Percentiles rank a stretch among this genome's conserved stretches.
These are phyloP conservation scores for Euphrasia confusa DNA, from an alignment of 257 asterid species.

Conservation along the genomic window DNA sequence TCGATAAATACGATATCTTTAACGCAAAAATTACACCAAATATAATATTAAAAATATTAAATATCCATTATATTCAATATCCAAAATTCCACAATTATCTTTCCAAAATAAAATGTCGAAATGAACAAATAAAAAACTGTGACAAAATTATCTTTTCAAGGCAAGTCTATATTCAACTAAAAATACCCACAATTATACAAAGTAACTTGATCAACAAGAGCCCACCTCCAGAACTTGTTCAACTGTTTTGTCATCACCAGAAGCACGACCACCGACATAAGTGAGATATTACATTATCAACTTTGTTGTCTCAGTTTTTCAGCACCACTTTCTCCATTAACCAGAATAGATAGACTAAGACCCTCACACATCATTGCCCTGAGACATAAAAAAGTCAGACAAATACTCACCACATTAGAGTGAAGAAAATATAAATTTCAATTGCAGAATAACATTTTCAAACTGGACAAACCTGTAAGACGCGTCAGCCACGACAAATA, in stretches of 20 bases:
- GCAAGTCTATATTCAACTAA: slow-evolving; percentile 2
- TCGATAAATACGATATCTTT: too few species aligned
- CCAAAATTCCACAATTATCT: too few species aligned
- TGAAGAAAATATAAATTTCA: slow-evolving; percentile 20
- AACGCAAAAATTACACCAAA: too few species aligned
- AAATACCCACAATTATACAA: not conserved
- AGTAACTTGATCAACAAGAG: slow-evolving; percentile 17
- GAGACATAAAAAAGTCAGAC: slow-evolving; percentile 28
- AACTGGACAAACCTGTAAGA: slow-evolving; percentile 73
- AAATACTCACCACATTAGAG: slow-evolving; percentile 25
- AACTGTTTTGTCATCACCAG: slow-evolving; percentile 77
- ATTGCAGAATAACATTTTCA: slow-evolving; percentile 24
- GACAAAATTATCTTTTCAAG: too few species aligned
- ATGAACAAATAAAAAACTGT: too few species aligned
- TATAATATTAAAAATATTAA: too few species aligned
- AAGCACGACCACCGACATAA: slow-evolving; percentile 94
- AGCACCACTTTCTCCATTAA: slow-evolving; percentile 99
- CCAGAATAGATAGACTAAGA: slow-evolving; percentile 90
- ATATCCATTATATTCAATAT: too few species aligned
- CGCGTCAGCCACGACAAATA: slow-evolving; percentile 98
- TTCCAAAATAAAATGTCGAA: too few species aligned
- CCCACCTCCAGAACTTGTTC: slow-evolving; percentile 95
- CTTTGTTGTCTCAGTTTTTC: slow-evolving; percentile 97
- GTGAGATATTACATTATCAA: slow-evolving; percentile 97
- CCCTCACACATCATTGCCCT: slow-evolving; percentile 94